Conservation (phyloP, 192 early-diverging fungal genomes). For the Podila verticillata region DNA sequence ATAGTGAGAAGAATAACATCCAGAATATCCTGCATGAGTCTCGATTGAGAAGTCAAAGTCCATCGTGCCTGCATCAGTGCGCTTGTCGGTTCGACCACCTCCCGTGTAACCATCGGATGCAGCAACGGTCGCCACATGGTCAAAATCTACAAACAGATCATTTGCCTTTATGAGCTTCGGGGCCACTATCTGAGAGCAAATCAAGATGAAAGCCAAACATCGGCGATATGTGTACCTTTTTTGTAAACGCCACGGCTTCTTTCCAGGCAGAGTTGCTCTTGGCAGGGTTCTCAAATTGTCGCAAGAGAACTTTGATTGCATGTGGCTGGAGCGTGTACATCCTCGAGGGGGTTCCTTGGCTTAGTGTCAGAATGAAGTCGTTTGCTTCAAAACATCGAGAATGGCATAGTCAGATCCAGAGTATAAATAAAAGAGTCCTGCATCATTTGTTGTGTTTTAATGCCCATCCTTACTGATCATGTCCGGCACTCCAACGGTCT, state of each 20-base stretch:
- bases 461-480: no score
- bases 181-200: no score
- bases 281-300: slow-evolving; percentile 24
- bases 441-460: no score
- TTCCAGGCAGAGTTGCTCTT: slow-evolving; percentile 10
- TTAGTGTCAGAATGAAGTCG: slow-evolving; percentile 47
- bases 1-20: slow-evolving; percentile 25
- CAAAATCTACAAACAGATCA: slow-evolving; percentile 18
- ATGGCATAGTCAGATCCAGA: neutral
- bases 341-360: slow-evolving; percentile 13
- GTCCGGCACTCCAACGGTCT: slow-evolving; percentile 7
- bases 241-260: slow-evolving; percentile 5
- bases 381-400: slow-evolving; percentile 25
- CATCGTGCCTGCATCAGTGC: slow-evolving; percentile 28
- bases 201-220: slow-evolving; percentile 1
- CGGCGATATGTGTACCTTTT: slow-evolving; percentile 25
- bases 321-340: slow-evolving; percentile 37
- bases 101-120: slow-evolving; percentile 15
- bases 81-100: slow-evolving; percentile 18
- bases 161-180: neutral
- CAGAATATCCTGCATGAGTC: slow-evolving; percentile 18
- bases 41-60: slow-evolving; percentile 8
- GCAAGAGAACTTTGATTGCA: slow-evolving; percentile 27
- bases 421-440: neutral
- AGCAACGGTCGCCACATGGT: slow-evolving; percentile 15